phyloP scores from a whole-genome alignment of 1,139 yeast species.

The Nakaseomyces nivariensis region DNA sequence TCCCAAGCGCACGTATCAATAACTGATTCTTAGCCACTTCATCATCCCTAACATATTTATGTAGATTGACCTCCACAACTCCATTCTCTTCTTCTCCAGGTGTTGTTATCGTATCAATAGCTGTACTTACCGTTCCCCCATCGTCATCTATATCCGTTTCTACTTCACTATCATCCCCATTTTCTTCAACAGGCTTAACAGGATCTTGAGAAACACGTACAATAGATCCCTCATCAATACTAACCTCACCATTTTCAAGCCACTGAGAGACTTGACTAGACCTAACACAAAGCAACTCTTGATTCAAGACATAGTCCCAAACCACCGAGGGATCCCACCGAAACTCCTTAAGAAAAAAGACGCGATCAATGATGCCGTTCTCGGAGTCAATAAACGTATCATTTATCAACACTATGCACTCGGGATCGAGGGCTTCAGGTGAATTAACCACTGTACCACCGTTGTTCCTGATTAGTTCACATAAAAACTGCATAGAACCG shows the following conservation, averaged over 20 bases:
- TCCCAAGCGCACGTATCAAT: slow-evolving; percentile 32
- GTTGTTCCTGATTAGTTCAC: slow-evolving; percentile 16
- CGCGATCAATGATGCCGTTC: slow-evolving; percentile 7
- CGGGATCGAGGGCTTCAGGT: slow-evolving; percentile 9
- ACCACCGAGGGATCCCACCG: slow-evolving; percentile 10
- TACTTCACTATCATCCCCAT: neutral
- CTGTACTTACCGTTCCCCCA: neutral
- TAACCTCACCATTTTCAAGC: slow-evolving; percentile 5
- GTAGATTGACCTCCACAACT: neutral
- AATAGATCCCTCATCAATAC: neutral
- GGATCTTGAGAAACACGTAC: neutral
- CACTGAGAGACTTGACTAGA: slow-evolving; percentile 10
- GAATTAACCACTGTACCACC: slow-evolving; percentile 30
- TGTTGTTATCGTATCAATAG: neutral
- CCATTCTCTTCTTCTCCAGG: too few relatives aligned
- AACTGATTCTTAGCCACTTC: slow-evolving; percentile 28
- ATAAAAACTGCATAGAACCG: slow-evolving; percentile 10
- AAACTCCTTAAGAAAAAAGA: slow-evolving; percentile 15
- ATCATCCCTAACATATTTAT: neutral
- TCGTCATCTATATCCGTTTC: neutral
- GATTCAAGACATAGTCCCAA: slow-evolving; percentile 9
- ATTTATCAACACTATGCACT: slow-evolving; percentile 14
- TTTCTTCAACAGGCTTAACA: neutral
- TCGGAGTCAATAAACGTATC: slow-evolving; percentile 17
- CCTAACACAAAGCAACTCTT: slow-evolving; percentile 9